Evolutionary conservation across 768 basidiomycete genomes (phyloP).

Genomic region (Tylopilus plumbeoviolaceoides): DNA sequence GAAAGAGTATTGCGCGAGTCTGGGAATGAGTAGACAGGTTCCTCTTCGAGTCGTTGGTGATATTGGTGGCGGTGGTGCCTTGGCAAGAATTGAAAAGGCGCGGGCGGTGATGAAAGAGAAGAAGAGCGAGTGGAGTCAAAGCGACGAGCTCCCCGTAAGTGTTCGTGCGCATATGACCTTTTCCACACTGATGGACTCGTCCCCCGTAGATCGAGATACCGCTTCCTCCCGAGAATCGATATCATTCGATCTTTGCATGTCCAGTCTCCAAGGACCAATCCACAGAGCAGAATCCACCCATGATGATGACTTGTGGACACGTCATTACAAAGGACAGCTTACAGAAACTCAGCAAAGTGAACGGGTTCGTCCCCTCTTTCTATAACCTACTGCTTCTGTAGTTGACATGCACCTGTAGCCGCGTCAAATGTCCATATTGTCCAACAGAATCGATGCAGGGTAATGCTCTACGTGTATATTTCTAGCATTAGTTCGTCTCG

Average conservation of each 20-base stretch:
- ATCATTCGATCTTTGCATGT: constrained; percentile 96
- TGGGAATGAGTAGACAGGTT: constrained; percentile 87
- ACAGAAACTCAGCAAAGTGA: constrained; percentile 82
- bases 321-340: constrained; percentile 92
- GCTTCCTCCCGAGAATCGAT: constrained; percentile 77
- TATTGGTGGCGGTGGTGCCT: constrained; percentile 87
- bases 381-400: neutral
- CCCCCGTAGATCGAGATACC: constrained; percentile 84
- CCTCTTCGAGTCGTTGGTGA: constrained; percentile 88
- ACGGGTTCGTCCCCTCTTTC: constrained; percentile 54
- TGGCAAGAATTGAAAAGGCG: constrained; percentile 92
- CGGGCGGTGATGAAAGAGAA: constrained; percentile 89
- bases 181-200: neutral
- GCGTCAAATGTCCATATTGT: constrained; percentile 96
- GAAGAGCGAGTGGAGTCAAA: constrained; percentile 89
- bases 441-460: constrained; percentile 68
- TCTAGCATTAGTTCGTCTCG: constrained; percentile 35
- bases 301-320: constrained; percentile 97
- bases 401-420: constrained; percentile 40
- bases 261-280: constrained; percentile 98
- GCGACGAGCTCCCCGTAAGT: constrained; percentile 80
- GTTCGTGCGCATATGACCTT: constrained; percentile 1
- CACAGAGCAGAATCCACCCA: constrained; percentile 89
- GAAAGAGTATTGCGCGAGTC: constrained; percentile 81
- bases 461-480: constrained; percentile 60